Percentiles rank a stretch among this genome's conserved stretches.
These are phyloP conservation scores for Dalbergia cochinchinensis DNA, from an alignment of 306 rosid genomes.

Conservation along the genomic window DNA sequence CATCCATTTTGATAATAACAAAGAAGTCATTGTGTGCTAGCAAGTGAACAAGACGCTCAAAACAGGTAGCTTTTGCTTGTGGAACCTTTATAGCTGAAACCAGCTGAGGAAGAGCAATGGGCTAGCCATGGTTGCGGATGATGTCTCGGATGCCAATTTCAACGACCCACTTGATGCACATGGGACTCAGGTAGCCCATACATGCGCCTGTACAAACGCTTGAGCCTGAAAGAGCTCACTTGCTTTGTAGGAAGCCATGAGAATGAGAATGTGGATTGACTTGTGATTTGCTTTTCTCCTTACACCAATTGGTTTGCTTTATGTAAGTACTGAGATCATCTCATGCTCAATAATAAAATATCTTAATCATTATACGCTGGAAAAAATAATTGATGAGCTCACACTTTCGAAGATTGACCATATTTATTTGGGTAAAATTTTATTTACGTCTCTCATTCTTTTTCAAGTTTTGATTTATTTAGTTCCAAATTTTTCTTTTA, in stretches of 20 bases:
- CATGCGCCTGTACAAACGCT: no score
- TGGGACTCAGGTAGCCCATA: slow-evolving; percentile 24
- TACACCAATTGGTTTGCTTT: no score
- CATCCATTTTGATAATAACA: neutral
- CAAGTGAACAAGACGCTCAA: neutral
- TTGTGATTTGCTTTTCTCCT: no score
- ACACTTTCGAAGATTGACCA: neutral
- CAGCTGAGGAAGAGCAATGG: neutral
- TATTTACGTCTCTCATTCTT: no score
- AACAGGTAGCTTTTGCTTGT: neutral
- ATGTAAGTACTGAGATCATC: no score
- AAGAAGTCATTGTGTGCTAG: neutral
- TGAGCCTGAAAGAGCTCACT: neutral
- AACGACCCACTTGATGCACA: slow-evolving; percentile 26
- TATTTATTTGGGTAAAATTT: no score
- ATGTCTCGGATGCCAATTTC: slow-evolving; percentile 15
- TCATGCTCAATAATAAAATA: no score
- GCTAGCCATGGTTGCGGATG: neutral
- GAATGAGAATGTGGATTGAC: no score
- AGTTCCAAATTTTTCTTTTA: no score
- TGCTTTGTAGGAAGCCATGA: neutral
- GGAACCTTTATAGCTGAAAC: neutral
- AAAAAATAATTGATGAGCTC: neutral
- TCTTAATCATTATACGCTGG: neutral
- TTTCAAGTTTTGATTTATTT: no score